Conservation (phyloP, 202 grass and related monocot species). For the Carex arenaria region DNA sequence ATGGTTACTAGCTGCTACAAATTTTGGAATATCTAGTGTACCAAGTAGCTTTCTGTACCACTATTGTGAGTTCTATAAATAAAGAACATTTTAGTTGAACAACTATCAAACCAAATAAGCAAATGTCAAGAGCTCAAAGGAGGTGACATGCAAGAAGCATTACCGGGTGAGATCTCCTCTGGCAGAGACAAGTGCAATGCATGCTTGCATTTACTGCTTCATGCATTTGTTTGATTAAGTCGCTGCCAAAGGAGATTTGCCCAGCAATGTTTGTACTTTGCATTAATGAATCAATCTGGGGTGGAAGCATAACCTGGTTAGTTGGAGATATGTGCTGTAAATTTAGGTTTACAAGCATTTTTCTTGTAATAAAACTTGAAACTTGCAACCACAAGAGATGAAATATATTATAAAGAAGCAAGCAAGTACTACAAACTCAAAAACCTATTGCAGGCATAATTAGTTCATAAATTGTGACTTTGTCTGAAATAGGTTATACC, state of each 20-base stretch:
- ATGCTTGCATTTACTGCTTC: background rate
- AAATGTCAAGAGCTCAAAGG: background rate
- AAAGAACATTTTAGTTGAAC: background rate
- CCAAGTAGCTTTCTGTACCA: background rate
- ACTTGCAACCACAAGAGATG: background rate
- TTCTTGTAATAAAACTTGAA: no score
- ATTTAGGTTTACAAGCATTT: background rate
- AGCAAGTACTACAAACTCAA: background rate
- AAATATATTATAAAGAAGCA: background rate
- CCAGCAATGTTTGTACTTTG: slow-evolving; percentile 32
- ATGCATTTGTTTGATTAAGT: background rate
- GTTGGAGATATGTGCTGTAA: background rate
- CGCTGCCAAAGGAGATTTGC: slow-evolving; percentile 66
- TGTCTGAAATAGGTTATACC: background rate
- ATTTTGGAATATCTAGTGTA: background rate
- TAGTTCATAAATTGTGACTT: background rate
- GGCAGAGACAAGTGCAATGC: slow-evolving; percentile 25
- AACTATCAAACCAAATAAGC: background rate
- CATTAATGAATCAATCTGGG: background rate
- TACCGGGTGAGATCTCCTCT: slow-evolving; percentile 40
- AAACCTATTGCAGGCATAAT: background rate
- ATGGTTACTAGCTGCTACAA: background rate
- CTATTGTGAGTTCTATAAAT: background rate
- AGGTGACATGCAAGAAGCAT: slow-evolving; percentile 14
- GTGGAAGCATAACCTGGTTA: background rate